Percentiles rank a stretch among this genome's conserved stretches.
These are phyloP conservation scores for Oenanthe sinensis DNA, from an alignment of 129 eudicot genomes.

Conservation along the genomic window DNA sequence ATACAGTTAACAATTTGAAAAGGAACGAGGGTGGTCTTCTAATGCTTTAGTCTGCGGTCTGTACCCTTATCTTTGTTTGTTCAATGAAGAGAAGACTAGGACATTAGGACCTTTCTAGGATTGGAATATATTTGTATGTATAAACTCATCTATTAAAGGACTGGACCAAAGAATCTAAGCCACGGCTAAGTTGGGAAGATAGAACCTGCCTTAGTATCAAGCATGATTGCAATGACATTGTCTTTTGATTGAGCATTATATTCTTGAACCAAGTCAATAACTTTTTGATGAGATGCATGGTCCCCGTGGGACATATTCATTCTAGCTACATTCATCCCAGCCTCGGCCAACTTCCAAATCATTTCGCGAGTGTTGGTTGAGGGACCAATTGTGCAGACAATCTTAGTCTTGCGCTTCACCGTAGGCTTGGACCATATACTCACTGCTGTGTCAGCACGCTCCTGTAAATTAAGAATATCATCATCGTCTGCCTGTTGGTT, in stretches of 20 bases:
- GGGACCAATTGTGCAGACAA: constrained; percentile 96
- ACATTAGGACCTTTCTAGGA: not conserved
- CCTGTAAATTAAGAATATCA: constrained; percentile 32
- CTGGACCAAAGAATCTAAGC: not conserved
- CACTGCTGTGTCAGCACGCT: constrained; percentile 37
- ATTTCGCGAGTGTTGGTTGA: constrained; percentile 91
- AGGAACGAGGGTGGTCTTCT: not conserved
- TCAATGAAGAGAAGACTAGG: not conserved
- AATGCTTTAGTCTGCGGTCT: not conserved
- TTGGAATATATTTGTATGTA: not conserved
- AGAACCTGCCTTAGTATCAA: constrained; percentile 78
- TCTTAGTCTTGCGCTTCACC: constrained; percentile 89
- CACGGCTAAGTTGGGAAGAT: not conserved
- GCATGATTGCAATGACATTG: constrained; percentile 98
- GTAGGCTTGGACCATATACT: constrained; percentile 76
- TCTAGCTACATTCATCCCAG: constrained; percentile 98
- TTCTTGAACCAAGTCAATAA: constrained; percentile 88
- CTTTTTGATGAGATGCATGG: constrained; percentile 94
- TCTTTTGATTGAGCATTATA: constrained; percentile 83
- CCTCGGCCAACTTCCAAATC: constrained; percentile 99
- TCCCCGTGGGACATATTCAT: constrained; percentile 98
- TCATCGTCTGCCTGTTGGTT: constrained; percentile 52
- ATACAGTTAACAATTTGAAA: not conserved
- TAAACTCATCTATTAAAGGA: not conserved
- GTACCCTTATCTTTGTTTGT: not conserved